Evolutionary conservation across 345 rosid genomes (phyloP).

Genomic region (Aquilaria sinensis): DNA sequence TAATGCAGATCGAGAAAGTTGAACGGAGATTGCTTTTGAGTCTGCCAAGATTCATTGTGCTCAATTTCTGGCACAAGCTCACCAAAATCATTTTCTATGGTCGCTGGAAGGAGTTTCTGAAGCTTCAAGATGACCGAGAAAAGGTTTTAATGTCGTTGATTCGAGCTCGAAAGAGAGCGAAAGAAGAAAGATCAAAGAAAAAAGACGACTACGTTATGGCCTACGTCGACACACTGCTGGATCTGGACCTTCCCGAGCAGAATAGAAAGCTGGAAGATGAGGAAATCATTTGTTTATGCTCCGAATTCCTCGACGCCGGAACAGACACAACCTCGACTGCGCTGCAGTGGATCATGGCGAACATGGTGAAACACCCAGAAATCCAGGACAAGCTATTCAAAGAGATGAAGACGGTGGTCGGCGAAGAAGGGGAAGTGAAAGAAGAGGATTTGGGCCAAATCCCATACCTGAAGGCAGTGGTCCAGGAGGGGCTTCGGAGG

Average conservation of each 20-base stretch:
- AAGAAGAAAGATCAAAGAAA: conserved; percentile 4
- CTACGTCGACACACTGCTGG: conserved; percentile 25
- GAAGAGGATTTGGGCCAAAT: too few relatives aligned
- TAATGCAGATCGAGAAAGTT: conserved; percentile 27
- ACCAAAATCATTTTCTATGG: conserved; percentile 1
- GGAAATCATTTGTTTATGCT: conserved; percentile 11
- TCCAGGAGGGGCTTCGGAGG: too few relatives aligned
- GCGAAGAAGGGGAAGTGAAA: too few relatives aligned
- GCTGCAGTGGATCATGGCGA: too few relatives aligned
- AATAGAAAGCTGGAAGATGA: conserved; percentile 23
- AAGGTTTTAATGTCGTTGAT: neutral
- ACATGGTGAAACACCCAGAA: too few relatives aligned
- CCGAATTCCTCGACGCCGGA: too few relatives aligned
- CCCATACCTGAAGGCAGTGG: neutral
- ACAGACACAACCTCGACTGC: too few relatives aligned
- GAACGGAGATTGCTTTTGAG: conserved; percentile 9
- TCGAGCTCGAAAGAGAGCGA: neutral
- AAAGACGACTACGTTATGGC: conserved; percentile 14
- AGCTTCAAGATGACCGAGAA: conserved; percentile 4
- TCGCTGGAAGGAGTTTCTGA: conserved; percentile 9
- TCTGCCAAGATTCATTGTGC: neutral
- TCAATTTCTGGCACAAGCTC: conserved; percentile 5
- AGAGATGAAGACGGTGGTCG: too few relatives aligned
- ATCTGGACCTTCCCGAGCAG: conserved; percentile 19
- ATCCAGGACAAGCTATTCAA: too few relatives aligned